Evolutionary conservation across 129 eudicot genomes (phyloP).

Genomic region (Mikania micrantha): DNA sequence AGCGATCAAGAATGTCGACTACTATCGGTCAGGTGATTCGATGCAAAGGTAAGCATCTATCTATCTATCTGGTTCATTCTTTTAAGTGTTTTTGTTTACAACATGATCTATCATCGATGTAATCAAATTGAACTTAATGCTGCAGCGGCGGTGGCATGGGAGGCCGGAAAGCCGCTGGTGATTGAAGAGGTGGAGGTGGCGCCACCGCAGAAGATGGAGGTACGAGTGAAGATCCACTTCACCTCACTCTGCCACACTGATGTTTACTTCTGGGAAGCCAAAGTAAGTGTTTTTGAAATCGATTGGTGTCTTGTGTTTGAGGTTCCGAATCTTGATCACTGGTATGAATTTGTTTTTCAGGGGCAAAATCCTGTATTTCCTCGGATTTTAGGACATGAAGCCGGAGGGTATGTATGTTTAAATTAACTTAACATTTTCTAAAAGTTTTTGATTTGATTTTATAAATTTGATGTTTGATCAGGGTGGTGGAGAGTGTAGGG

Average conservation of each 20-base stretch:
- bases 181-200: constrained; percentile 82
- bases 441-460: too few relatives aligned
- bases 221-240: constrained; percentile 64
- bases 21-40: constrained; percentile 46
- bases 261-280: constrained; percentile 92
- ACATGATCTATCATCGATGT: not conserved
- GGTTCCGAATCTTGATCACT: not conserved
- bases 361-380: constrained; percentile 80
- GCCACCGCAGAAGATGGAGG: too few relatives aligned
- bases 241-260: constrained; percentile 81
- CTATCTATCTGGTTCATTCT: too few relatives aligned
- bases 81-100: too few relatives aligned
- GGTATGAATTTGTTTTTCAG: constrained; percentile 36
- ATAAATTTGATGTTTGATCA: not conserved
- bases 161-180: constrained; percentile 75
- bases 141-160: constrained; percentile 89
- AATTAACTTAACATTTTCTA: too few relatives aligned
- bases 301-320: too few relatives aligned
- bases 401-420: constrained; percentile 91
- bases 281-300: constrained; percentile 33
- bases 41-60: constrained; percentile 50
- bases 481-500: constrained; percentile 87
- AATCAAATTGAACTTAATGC: not conserved
- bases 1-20: constrained; percentile 28
- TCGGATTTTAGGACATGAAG: constrained; percentile 79